A percentile compares a stretch with the other conserved stretches of the same genome.
These are phyloP conservation scores for Rhizopogon rudus DNA, from an alignment of 768 basidiomycete species.

Conservation along the genomic window DNA sequence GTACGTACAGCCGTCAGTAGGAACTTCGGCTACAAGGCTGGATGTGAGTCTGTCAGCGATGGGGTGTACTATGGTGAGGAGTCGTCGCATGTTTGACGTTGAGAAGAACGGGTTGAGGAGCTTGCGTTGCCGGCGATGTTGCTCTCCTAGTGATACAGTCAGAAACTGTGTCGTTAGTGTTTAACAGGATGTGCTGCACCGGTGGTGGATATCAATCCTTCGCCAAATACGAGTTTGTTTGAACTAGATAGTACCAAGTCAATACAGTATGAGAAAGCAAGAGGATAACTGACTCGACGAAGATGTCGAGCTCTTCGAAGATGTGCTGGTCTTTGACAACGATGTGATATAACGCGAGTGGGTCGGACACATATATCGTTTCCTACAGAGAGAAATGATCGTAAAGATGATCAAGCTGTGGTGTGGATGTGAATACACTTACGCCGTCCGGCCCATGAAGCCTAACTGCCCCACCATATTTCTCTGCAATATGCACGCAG, in stretches of 20 bases:
- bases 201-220: not conserved
- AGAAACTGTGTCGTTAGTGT: not conserved
- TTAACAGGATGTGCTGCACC: not conserved
- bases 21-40: slow-evolving; percentile 15
- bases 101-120: slow-evolving; percentile 43
- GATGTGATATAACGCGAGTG: slow-evolving; percentile 44
- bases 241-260: not conserved
- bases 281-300: slow-evolving; percentile 34
- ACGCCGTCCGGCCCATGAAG: slow-evolving; percentile 45
- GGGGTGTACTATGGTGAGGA: slow-evolving; percentile 23
- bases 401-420: slow-evolving; percentile 1
- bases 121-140: slow-evolving; percentile 38
- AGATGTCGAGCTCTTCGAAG: slow-evolving; percentile 41
- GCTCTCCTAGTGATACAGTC: slow-evolving; percentile 25
- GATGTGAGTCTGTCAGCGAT: slow-evolving; percentile 25
- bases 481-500: slow-evolving; percentile 19
- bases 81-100: slow-evolving; percentile 31
- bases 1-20: slow-evolving; percentile 16
- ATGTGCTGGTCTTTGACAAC: slow-evolving; percentile 43
- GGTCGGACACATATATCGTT: slow-evolving; percentile 46
- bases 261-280: not conserved
- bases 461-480: slow-evolving; percentile 40
- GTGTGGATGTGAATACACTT: slow-evolving; percentile 5
- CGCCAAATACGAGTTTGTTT: slow-evolving; percentile 1
- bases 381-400: slow-evolving; percentile 10